Percentiles rank a stretch among this genome's conserved stretches.
These are phyloP conservation scores for Pseudopediastrum boryanum DNA, from an alignment of 139 green algal species.

Conservation along the genomic window DNA sequence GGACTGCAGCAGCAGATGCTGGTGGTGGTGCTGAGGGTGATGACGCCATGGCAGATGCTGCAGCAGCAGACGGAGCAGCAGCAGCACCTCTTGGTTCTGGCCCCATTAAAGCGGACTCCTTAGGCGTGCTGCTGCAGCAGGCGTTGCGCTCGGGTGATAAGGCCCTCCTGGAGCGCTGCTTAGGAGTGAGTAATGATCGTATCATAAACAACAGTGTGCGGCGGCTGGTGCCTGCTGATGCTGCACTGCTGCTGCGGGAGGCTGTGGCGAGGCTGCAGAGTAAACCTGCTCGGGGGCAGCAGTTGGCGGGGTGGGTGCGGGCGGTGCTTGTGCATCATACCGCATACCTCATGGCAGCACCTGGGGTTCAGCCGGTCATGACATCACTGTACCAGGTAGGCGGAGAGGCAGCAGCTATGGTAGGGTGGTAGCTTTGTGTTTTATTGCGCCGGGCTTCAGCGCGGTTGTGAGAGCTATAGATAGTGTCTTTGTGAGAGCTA, in stretches of 20 bases:
- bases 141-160: slow-evolving; percentile 64
- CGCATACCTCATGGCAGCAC: slow-evolving; percentile 72
- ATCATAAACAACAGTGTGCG: slow-evolving; percentile 70
- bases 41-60: slow-evolving; percentile 33
- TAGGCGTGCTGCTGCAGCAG: slow-evolving; percentile 76
- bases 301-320: slow-evolving; percentile 74
- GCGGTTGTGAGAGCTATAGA: too few relatives aligned
- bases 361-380: slow-evolving; percentile 44
- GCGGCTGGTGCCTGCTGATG: slow-evolving; percentile 61
- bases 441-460: too few relatives aligned
- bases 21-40: neutral
- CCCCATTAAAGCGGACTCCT: slow-evolving; percentile 61
- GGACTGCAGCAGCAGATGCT: neutral
- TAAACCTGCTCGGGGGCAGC: slow-evolving; percentile 51
- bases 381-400: slow-evolving; percentile 27
- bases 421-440: too few relatives aligned
- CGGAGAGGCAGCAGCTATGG: too few relatives aligned
- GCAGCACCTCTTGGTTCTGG: slow-evolving; percentile 19
- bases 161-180: slow-evolving; percentile 66
- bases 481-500: too few relatives aligned
- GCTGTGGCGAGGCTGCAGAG: slow-evolving; percentile 66
- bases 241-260: slow-evolving; percentile 57
- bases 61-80: neutral
- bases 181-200: slow-evolving; percentile 45
- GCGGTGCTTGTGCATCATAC: slow-evolving; percentile 73